Evolutionary conservation across 148 eudicot species (phyloP).

Genomic region (Vaccinium myrtillus): DNA sequence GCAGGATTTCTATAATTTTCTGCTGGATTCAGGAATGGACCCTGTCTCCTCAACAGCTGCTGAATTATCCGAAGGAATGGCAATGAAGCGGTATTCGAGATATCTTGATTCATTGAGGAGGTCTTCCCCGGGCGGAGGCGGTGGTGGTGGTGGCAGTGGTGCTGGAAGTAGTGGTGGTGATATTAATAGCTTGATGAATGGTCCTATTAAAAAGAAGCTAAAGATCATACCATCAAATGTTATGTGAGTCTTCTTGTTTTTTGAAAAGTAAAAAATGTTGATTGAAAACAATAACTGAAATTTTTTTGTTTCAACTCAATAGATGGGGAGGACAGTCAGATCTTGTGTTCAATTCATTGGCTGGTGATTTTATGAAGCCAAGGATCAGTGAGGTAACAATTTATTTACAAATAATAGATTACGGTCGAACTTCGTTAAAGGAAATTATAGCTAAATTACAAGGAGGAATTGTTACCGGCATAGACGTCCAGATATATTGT

Average conservation of each 20-base stretch:
- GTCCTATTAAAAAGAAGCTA: slow-evolving; percentile 60
- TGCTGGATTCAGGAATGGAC: slow-evolving; percentile 60
- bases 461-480: background rate
- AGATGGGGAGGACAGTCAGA: slow-evolving; percentile 83
- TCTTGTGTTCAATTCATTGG: slow-evolving; percentile 47
- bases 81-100: slow-evolving; percentile 51
- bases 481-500: background rate
- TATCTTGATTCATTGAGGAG: slow-evolving; percentile 38
- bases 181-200: slow-evolving; percentile 60
- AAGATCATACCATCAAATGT: slow-evolving; percentile 67
- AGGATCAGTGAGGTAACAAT: slow-evolving; percentile 69
- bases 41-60: slow-evolving; percentile 38
- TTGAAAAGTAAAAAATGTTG: background rate
- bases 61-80: slow-evolving; percentile 30
- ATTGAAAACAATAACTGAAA: background rate
- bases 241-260: slow-evolving; percentile 38
- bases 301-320: background rate
- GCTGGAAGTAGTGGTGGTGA: slow-evolving; percentile 13
- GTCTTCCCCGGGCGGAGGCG: slow-evolving; percentile 30
- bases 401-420: background rate
- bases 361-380: slow-evolving; percentile 84
- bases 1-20: slow-evolving; percentile 85
- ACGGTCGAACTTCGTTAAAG: background rate
- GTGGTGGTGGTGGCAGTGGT: background rate
- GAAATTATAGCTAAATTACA: background rate